Evolutionary conservation across 2,329 filamentous ascomycete genomes (phyloP), one percentile per base, ranked within the genome.

Genomic region (Mariannaea elegans): DNA sequence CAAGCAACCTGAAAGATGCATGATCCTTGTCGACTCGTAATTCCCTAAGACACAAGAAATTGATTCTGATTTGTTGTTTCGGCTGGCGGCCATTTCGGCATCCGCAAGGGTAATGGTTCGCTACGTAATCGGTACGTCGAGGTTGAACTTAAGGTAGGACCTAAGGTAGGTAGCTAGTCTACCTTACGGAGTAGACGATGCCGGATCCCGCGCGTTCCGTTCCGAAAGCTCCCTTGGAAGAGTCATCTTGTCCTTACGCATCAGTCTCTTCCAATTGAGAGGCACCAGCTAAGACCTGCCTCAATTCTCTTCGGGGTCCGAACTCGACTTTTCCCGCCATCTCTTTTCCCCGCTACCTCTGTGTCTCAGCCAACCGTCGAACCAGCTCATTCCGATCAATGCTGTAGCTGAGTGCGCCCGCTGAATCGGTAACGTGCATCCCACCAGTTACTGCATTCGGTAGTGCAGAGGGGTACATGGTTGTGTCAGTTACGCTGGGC

Each of bases 201-300:
- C n/a, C 64, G 67, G 67, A 63, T 31, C 63, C 64, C 66, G 67
- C 67, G 66, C 63, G 66, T 63, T 44, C 67, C 64, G 52, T 47
- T 23, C 12, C 14, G 19, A 10, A 53, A n/a, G 14, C 27, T 16
- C 24, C 29, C 44, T 18, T 32, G 32, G 7, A 13, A 36, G 32
- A 13, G 7, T 44, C 39, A 23, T 13, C 12, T 10, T 9, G 18
- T 13, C 21, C 19, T 16, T 27, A 12, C 2, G 24, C 41, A 21
- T 44, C 41, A 24, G 18, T 2, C 39, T 23, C 16, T 21, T 19
- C n/a, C 18, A n/a, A 36, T n/a, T 36, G 32, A 36, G 32, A 36
- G 5, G 14, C 13, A 23, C 24, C 14, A 34, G 9, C 41, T 34
- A 55, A 47, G 39, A 14, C 54, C 53, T 46, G 34, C 55, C 45